These are phyloP conservation scores for Erodium moschatum DNA, from an alignment of 441 rosid genomes.

Conservation along the genomic window DNA sequence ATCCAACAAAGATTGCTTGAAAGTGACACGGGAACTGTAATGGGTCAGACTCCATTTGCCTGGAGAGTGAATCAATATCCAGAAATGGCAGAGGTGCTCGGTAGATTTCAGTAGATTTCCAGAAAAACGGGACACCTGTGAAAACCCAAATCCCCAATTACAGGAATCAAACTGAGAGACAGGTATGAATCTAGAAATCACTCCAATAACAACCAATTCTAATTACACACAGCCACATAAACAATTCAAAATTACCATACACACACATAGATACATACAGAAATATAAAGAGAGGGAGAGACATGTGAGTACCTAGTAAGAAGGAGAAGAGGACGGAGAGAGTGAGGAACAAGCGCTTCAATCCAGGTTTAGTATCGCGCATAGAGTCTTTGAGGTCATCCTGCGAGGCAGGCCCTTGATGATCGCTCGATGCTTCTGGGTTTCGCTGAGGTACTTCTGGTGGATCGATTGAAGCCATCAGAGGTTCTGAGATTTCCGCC, in stretches of 20 bases:
- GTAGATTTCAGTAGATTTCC: constrained; percentile 88
- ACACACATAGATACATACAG: too few species aligned
- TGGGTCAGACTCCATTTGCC: constrained; percentile 17
- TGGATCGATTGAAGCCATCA: background rate
- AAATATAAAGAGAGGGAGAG: background rate
- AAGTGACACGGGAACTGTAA: constrained; percentile 57
- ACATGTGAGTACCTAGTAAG: constrained; percentile 38
- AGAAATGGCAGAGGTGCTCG: constrained; percentile 48
- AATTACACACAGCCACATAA: background rate
- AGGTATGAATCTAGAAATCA: background rate
- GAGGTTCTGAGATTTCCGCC: constrained; percentile 41
- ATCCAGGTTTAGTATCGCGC: constrained; percentile 61
- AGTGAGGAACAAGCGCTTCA: constrained; percentile 65
- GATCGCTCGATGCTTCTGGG: constrained; percentile 10
- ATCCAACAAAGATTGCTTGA: constrained; percentile 20
- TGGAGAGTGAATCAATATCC: constrained; percentile 3
- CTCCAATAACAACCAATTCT: background rate
- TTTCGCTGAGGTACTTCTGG: background rate
- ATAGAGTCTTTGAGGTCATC: constrained; percentile 37
- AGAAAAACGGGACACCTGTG: constrained; percentile 61
- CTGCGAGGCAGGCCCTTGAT: constrained; percentile 18
- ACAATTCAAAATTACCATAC: background rate
- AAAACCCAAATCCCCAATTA: background rate
- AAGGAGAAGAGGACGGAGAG: constrained; percentile 57
- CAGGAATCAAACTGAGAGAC: background rate